Percentiles rank a stretch among this genome's conserved stretches.
Conservation (phyloP, 495 filamentous ascomycete genomes). For the Hypomontagnella monticulosa region DNA sequence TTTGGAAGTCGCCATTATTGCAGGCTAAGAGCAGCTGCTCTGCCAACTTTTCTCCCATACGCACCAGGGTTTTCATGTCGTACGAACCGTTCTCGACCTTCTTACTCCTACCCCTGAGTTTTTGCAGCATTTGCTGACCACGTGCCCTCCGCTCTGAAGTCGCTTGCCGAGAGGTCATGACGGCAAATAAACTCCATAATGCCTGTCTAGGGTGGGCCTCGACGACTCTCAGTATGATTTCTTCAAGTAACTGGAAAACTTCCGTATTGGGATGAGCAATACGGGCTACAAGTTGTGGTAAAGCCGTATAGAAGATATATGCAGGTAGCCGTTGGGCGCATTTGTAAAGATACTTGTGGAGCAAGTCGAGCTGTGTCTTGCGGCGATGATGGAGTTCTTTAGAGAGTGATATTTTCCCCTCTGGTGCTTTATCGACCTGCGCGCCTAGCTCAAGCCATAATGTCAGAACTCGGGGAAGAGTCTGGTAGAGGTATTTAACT, state of each 20-base stretch:
- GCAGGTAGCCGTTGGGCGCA: slow-evolving; percentile 79
- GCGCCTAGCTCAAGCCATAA: slow-evolving; percentile 93
- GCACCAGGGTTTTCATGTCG: slow-evolving; percentile 75
- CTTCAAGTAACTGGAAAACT: slow-evolving; percentile 77
- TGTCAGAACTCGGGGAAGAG: slow-evolving; percentile 86
- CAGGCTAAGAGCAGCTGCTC: slow-evolving; percentile 85
- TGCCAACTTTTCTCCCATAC: slow-evolving; percentile 80
- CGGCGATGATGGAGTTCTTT: slow-evolving; percentile 66
- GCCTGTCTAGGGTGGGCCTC: slow-evolving; percentile 84
- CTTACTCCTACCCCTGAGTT: slow-evolving; percentile 48
- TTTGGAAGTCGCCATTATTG: slow-evolving; percentile 74
- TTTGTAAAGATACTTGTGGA: slow-evolving; percentile 78
- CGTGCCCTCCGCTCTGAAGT: slow-evolving; percentile 63
- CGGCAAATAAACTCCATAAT: slow-evolving; percentile 90
- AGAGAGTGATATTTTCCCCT: slow-evolving; percentile 69
- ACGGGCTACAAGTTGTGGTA: slow-evolving; percentile 90
- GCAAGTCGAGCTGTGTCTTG: slow-evolving; percentile 70
- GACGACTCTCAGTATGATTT: slow-evolving; percentile 84
- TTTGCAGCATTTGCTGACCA: slow-evolving; percentile 60
- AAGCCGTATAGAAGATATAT: slow-evolving; percentile 88
- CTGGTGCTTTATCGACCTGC: slow-evolving; percentile 71
- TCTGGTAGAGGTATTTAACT: slow-evolving; percentile 94
- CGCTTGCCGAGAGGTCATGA: slow-evolving; percentile 63
- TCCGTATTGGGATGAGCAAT: slow-evolving; percentile 84
- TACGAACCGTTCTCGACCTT: slow-evolving; percentile 48